phyloP scores from a whole-genome alignment of 1,139 yeast genomes.

The Suhomyces ambrosiae region DNA sequence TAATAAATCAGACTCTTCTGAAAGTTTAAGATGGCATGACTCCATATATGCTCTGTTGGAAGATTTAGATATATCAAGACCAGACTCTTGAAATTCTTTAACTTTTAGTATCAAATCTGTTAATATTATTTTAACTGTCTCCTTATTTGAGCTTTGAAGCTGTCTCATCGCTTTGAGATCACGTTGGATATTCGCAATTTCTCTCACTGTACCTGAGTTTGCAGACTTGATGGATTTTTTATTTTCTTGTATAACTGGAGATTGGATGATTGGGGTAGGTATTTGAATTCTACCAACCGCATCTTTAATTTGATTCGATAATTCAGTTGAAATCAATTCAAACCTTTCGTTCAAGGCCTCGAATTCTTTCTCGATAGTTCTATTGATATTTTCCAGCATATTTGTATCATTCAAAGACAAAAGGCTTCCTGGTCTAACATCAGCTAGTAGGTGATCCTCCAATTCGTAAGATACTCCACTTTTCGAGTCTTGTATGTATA shows the following conservation, averaged over 20 bases:
- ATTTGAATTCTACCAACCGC: conserved; percentile 27
- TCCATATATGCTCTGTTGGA: conserved; percentile 74
- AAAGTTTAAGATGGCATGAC: conserved; percentile 69
- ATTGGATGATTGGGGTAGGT: conserved; percentile 16
- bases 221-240: conserved; percentile 1
- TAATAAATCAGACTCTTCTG: conserved; percentile 73
- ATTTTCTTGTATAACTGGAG: conserved; percentile 4
- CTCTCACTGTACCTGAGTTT: conserved; percentile 13
- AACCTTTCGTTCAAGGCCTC: conserved; percentile 33
- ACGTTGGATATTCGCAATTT: conserved; percentile 45
- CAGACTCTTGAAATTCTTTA: conserved; percentile 48
- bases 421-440: conserved; percentile 61
- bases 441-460: conserved; percentile 66
- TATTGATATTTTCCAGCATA: conserved; percentile 20
- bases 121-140: conserved; percentile 46
- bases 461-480: conserved; percentile 72
- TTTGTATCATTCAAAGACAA: conserved; percentile 54
- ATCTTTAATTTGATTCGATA: conserved; percentile 27
- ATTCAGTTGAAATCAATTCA: conserved; percentile 27
- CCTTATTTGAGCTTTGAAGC: conserved; percentile 50
- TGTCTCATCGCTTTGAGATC: conserved; percentile 70
- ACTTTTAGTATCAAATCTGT: conserved; percentile 49
- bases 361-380: conserved; percentile 32
- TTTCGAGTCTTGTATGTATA: conserved; percentile 67
- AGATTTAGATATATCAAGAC: conserved; percentile 44